Conservation (phyloP, 306 rosid species). For the Canavalia ensiformis region DNA sequence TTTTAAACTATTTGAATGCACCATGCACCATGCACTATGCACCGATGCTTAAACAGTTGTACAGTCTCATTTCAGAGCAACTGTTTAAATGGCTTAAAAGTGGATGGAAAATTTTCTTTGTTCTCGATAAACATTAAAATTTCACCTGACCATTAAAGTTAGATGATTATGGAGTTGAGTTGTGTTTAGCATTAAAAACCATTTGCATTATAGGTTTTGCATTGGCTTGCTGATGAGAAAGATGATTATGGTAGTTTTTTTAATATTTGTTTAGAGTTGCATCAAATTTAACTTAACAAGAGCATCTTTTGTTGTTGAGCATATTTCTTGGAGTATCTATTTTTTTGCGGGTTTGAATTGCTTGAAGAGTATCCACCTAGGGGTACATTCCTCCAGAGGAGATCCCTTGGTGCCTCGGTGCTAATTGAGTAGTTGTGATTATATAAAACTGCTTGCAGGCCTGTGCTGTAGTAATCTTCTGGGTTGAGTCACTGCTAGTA, state of each 20-base stretch:
- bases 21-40: not conserved
- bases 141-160: not conserved
- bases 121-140: not conserved
- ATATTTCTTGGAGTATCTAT: too few species aligned
- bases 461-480: too few species aligned
- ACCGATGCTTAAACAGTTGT: conserved; percentile 10
- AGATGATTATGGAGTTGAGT: not conserved
- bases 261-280: not conserved
- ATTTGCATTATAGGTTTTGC: not conserved
- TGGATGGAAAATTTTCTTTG: not conserved
- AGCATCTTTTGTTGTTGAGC: not conserved
- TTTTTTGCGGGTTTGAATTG: too few species aligned
- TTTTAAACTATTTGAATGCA: not conserved
- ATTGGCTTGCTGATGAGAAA: not conserved
- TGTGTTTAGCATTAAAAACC: not conserved
- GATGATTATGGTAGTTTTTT: not conserved
- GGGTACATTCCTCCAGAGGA: too few species aligned
- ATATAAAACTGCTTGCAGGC: too few species aligned
- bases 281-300: not conserved
- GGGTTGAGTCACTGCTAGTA: too few species aligned
- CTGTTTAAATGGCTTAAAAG: conserved; percentile 3
- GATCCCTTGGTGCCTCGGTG: too few species aligned
- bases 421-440: too few species aligned
- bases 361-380: too few species aligned
- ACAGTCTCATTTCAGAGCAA: not conserved